Evolutionary conservation across 2,329 filamentous ascomycete species (phyloP).

Genomic region (Colletotrichum tropicicola): DNA sequence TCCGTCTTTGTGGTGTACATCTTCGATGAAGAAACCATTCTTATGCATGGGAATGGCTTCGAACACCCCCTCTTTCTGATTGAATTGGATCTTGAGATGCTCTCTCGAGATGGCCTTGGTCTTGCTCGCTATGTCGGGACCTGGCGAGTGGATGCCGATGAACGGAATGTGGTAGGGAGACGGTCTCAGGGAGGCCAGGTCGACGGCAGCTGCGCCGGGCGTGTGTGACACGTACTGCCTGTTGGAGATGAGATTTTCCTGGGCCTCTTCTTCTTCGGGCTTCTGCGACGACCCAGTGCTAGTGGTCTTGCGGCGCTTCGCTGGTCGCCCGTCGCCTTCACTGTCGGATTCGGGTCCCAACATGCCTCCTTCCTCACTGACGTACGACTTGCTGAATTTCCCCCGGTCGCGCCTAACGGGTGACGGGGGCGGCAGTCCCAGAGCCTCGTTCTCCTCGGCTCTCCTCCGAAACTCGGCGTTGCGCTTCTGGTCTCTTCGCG

Average conservation of each 20-base stretch:
- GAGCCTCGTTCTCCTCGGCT: slow-evolving; percentile 55
- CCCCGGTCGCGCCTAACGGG: slow-evolving; percentile 60
- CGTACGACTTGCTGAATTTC: slow-evolving; percentile 71
- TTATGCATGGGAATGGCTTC: slow-evolving; percentile 68
- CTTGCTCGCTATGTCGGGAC: slow-evolving; percentile 65
- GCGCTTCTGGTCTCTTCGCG: slow-evolving; percentile 60
- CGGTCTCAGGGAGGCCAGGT: slow-evolving; percentile 67
- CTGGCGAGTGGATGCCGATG: slow-evolving; percentile 77
- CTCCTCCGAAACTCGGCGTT: slow-evolving; percentile 54
- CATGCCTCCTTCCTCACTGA: slow-evolving; percentile 76
- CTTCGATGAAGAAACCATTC: slow-evolving; percentile 77
- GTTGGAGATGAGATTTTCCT: slow-evolving; percentile 61
- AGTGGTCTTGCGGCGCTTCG: slow-evolving; percentile 57
- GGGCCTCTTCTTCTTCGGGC: slow-evolving; percentile 52
- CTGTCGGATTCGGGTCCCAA: slow-evolving; percentile 69
- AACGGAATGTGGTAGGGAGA: slow-evolving; percentile 71
- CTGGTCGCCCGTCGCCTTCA: slow-evolving; percentile 56
- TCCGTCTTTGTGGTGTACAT: slow-evolving; percentile 63
- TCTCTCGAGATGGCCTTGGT: slow-evolving; percentile 79
- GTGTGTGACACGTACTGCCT: slow-evolving; percentile 69
- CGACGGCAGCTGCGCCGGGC: slow-evolving; percentile 65
- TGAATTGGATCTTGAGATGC: slow-evolving; percentile 78
- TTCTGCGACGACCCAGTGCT: slow-evolving; percentile 49
- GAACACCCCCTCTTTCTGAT: slow-evolving; percentile 69
- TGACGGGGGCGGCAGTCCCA: slow-evolving; percentile 59